Base-by-base conservation (phyloP, 768 basidiomycete species). In the Solioccasus polychromus region DNA sequence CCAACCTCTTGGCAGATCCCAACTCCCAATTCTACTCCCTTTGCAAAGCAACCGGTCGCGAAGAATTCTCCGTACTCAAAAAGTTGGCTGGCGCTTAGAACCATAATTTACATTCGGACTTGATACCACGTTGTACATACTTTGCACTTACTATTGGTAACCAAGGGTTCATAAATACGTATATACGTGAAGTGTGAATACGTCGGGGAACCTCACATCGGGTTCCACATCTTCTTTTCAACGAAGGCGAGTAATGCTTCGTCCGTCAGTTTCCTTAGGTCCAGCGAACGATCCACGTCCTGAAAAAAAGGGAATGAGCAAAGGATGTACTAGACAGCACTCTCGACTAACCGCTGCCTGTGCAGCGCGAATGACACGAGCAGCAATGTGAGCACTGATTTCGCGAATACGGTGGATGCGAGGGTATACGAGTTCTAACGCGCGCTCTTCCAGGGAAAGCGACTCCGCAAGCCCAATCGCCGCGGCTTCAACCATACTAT, bases 401-500 rank as follows among this genome's bases (percentile, higher is more conserved):
- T 93, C 89, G 26, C 93, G 77, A 53, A 96, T 84, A 57, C 92
- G 77, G 57, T 86, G 79, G 46, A 95, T 74, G 38, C 80, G 79
- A 35, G 94, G 93, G 67, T 96, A 96, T 8, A 97, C 64, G 37
- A 93, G 73, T 35, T 79, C 85, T 32, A 68, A 57, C 3, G 70
- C 72, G 32, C 68, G 74, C 67, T 96, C 94, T 28, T 88, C 84
- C 11, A 62, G 53, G 2, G 78, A 90, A 32, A 94, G 73, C 4
- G 88, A 79, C 47, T 83, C 68, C 4, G 88, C 83, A 31, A 96
- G 76, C 7, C 89, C 90, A 23, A 89, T 74, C 4, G 92, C 85
- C 11, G 88, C 78, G 5, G 90, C 86, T 62, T 95, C 92, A 20
- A 96, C 85, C 88, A 97, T 92, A 51, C 73, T 73, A 61, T 92